Evolutionary conservation across 2,329 filamentous ascomycete genomes (phyloP).

Genomic region (Pseudocercospora ulei): DNA sequence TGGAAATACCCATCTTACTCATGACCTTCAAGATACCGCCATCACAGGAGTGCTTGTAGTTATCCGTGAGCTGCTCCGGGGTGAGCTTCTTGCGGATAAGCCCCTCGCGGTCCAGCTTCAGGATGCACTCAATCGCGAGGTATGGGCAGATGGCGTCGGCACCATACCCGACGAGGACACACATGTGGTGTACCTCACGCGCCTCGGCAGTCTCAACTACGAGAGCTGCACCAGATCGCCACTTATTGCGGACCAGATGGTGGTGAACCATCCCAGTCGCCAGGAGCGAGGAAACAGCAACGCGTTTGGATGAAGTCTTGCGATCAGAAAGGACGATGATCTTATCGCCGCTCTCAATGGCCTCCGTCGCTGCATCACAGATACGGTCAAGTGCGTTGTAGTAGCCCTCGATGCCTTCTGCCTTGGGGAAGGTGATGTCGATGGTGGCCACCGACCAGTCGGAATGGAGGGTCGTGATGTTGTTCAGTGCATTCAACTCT

Average conservation of each 20-base stretch:
- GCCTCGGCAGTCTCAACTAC: constrained; percentile 89
- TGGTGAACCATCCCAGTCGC: constrained; percentile 92
- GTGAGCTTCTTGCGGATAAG: constrained; percentile 82
- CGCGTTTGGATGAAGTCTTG: constrained; percentile 68
- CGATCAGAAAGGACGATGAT: constrained; percentile 85
- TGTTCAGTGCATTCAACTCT: constrained; percentile 79
- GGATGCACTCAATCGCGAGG: constrained; percentile 87
- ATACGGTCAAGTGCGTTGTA: constrained; percentile 79
- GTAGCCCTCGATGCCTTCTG: constrained; percentile 71
- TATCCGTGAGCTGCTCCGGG: constrained; percentile 74
- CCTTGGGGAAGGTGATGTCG: constrained; percentile 87
- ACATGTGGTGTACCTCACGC: constrained; percentile 97
- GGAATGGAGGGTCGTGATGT: constrained; percentile 60
- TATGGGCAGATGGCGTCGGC: constrained; percentile 92
- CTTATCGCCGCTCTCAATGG: constrained; percentile 72
- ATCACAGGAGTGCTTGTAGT: constrained; percentile 95
- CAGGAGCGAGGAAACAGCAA: constrained; percentile 74
- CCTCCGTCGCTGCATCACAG: constrained; percentile 72
- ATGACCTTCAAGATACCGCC: constrained; percentile 97
- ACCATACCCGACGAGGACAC: constrained; percentile 91
- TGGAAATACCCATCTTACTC: constrained; percentile 99
- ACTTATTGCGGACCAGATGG: constrained; percentile 89
- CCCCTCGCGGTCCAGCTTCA: constrained; percentile 91
- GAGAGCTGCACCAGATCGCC: constrained; percentile 78
- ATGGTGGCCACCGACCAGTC: constrained; percentile 84